Percentiles rank a stretch among this genome's conserved stretches.
phyloP scores from a whole-genome alignment of 768 basidiomycete genomes.

The Albatrellus ellisii region DNA sequence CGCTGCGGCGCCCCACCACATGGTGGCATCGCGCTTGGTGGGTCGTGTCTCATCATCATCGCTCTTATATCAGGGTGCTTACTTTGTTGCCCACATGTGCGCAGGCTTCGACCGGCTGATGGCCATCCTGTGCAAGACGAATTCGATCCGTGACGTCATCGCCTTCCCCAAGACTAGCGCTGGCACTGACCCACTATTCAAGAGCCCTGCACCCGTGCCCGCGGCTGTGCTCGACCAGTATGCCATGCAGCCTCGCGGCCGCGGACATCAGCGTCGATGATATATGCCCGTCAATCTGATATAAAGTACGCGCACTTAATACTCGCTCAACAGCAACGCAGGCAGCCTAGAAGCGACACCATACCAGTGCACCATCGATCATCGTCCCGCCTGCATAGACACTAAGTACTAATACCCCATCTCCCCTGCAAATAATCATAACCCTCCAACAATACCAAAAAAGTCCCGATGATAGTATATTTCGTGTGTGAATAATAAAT shows the following conservation, averaged over 20 bases:
- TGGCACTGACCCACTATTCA: conserved; percentile 81
- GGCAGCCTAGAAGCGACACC: too few species aligned
- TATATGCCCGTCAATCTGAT: too few species aligned
- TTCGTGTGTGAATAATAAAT: not conserved
- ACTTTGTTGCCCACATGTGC: not conserved
- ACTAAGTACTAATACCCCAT: too few species aligned
- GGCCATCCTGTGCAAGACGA: conserved; percentile 77
- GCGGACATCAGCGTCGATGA: too few species aligned
- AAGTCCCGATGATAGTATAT: too few species aligned
- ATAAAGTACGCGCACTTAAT: too few species aligned
- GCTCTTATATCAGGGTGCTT: not conserved
- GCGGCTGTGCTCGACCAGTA: conserved; percentile 47
- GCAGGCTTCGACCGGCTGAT: conserved; percentile 88
- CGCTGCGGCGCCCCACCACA: conserved; percentile 90
- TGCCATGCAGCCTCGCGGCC: conserved; percentile 37
- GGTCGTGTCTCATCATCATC: conserved; percentile 11
- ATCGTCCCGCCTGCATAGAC: too few species aligned
- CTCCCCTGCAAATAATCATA: too few species aligned
- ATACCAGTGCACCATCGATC: too few species aligned
- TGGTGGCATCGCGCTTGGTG: conserved; percentile 88
- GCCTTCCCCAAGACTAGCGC: conserved; percentile 88
- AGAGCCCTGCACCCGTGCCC: conserved; percentile 59
- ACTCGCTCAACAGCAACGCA: too few species aligned
- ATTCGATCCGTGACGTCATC: conserved; percentile 89
- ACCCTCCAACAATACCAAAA: too few species aligned